A percentile compares a stretch with the other conserved stretches of the same genome.
These are phyloP conservation scores for Arthrobotrys entomopaga DNA, from an alignment of 2,329 filamentous ascomycete species.

Conservation along the genomic window DNA sequence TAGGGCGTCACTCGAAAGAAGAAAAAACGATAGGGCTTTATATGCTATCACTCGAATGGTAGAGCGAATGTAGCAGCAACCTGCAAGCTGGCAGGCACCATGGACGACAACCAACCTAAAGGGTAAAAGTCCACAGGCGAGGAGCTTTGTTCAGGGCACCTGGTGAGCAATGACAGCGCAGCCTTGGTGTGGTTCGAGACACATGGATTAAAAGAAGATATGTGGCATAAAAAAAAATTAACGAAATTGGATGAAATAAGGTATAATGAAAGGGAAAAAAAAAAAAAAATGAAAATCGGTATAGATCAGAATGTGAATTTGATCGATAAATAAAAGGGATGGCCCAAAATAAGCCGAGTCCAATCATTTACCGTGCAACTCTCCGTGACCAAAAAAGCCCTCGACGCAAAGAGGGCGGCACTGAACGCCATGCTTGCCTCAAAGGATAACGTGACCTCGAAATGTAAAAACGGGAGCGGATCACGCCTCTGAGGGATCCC, in stretches of 20 bases:
- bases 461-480: slow-evolving; percentile 45
- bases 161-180: slow-evolving; percentile 50
- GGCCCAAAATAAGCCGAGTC: slow-evolving; percentile 11
- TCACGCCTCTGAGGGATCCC: slow-evolving; percentile 36
- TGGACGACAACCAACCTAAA: slow-evolving; percentile 52
- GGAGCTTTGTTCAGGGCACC: slow-evolving; percentile 42
- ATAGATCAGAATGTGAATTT: slow-evolving; percentile 45
- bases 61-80: slow-evolving; percentile 41
- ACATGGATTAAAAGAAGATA: slow-evolving; percentile 37
- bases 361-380: slow-evolving; percentile 44
- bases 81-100: slow-evolving; percentile 50
- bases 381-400: slow-evolving; percentile 27
- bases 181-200: slow-evolving; percentile 38
- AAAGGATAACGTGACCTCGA: slow-evolving; percentile 46
- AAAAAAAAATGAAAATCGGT: slow-evolving; percentile 40
- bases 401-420: slow-evolving; percentile 11
- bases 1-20: slow-evolving; percentile 23
- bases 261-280: slow-evolving; percentile 36
- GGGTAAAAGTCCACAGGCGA: slow-evolving; percentile 47
- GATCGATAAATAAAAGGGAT: slow-evolving; percentile 41
- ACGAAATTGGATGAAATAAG: slow-evolving; percentile 48
- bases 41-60: slow-evolving; percentile 31
- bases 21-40: slow-evolving; percentile 46
- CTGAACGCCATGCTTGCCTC: slow-evolving; percentile 42
- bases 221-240: slow-evolving; percentile 35